A percentile compares a stretch with the other conserved stretches of the same genome.
Evolutionary conservation across 2,329 filamentous ascomycete genomes (phyloP).

Genomic region (Hirsutella minnesotensis): DNA sequence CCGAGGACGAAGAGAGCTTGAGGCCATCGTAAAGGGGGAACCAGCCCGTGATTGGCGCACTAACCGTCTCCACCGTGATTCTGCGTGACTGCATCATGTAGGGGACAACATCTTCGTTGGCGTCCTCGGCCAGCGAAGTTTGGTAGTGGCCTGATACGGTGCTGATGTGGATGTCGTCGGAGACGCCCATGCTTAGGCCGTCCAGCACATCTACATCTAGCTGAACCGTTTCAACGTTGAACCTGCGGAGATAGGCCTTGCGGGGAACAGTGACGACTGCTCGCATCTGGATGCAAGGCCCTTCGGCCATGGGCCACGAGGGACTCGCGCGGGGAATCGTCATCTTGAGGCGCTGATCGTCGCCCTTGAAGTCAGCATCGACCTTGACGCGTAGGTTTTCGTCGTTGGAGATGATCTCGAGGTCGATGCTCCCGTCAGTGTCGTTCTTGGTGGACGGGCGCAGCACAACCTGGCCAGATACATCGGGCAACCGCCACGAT

Average conservation of each 20-base stretch:
- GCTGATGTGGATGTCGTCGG: slow-evolving; percentile 16
- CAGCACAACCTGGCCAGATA: slow-evolving; percentile 34
- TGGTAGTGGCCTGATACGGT: slow-evolving; percentile 24
- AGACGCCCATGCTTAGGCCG: slow-evolving; percentile 24
- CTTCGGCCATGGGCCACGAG: slow-evolving; percentile 14
- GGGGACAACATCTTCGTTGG: slow-evolving; percentile 14
- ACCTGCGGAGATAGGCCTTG: slow-evolving; percentile 20
- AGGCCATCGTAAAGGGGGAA: slow-evolving; percentile 40
- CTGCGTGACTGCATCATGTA: slow-evolving; percentile 31
- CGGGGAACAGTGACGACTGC: slow-evolving; percentile 35
- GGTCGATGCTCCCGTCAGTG: slow-evolving; percentile 24
- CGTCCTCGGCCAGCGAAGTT: slow-evolving; percentile 17
- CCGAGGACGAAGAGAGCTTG: slow-evolving; percentile 30
- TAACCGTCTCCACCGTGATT: slow-evolving; percentile 28
- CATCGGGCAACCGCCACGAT: slow-evolving; percentile 18
- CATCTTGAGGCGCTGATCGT: slow-evolving; percentile 26
- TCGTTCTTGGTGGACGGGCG: slow-evolving; percentile 21
- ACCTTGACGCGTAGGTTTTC: slow-evolving; percentile 22
- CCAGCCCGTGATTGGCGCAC: slow-evolving; percentile 32
- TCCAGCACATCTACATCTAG: slow-evolving; percentile 28
- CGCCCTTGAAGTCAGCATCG: slow-evolving; percentile 20
- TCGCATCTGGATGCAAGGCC: slow-evolving; percentile 36
- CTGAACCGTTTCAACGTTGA: slow-evolving; percentile 24
- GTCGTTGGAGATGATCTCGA: slow-evolving; percentile 35
- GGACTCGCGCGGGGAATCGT: slow-evolving; percentile 23